Evolutionary conservation across 2,329 filamentous ascomycete genomes (phyloP).

Genomic region (Xylaria sp.): DNA sequence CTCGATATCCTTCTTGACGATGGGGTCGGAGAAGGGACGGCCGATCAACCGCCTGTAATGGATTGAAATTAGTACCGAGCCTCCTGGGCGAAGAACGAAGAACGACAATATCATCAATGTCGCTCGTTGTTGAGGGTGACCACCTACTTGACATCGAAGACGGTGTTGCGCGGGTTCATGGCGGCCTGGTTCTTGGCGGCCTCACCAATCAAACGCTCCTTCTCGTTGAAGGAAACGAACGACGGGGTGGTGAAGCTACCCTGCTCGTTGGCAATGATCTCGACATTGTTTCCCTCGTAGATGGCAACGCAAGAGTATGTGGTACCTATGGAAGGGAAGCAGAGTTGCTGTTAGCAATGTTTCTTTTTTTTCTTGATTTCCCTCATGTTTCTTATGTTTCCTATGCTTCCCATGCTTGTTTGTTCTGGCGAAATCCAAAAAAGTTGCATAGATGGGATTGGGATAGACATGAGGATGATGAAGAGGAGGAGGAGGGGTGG

Average conservation of each 20-base stretch:
- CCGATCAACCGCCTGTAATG: slow-evolving; percentile 89
- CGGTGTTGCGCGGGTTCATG: slow-evolving; percentile 98
- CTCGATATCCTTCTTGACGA: slow-evolving; percentile 98
- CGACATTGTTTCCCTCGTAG: slow-evolving; percentile 99
- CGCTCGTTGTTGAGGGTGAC: slow-evolving; percentile 1
- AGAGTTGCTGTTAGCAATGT: slow-evolving; percentile 18
- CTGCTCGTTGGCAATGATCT: slow-evolving; percentile 99
- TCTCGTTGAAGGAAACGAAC: slow-evolving; percentile 98
- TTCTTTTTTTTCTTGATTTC: too few relatives aligned
- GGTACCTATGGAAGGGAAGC: slow-evolving; percentile 72
- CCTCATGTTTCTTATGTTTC: not conserved
- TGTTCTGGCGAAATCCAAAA: not conserved
- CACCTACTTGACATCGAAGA: slow-evolving; percentile 98
- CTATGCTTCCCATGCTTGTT: too few relatives aligned
- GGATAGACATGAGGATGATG: not conserved
- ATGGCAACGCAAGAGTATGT: slow-evolving; percentile 99
- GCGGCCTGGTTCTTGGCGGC: slow-evolving; percentile 99
- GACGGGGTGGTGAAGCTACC: slow-evolving; percentile 98
- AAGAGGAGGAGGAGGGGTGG: not conserved
- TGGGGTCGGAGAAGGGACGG: slow-evolving; percentile 92
- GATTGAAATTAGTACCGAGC: slow-evolving; percentile 21
- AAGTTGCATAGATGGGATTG: not conserved
- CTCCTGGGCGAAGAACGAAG: not conserved
- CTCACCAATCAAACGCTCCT: slow-evolving; percentile 99
- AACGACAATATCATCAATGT: not conserved